phyloP scores from a whole-genome alignment of 2,329 filamentous ascomycete genomes.

The Penicillium thymicola region DNA sequence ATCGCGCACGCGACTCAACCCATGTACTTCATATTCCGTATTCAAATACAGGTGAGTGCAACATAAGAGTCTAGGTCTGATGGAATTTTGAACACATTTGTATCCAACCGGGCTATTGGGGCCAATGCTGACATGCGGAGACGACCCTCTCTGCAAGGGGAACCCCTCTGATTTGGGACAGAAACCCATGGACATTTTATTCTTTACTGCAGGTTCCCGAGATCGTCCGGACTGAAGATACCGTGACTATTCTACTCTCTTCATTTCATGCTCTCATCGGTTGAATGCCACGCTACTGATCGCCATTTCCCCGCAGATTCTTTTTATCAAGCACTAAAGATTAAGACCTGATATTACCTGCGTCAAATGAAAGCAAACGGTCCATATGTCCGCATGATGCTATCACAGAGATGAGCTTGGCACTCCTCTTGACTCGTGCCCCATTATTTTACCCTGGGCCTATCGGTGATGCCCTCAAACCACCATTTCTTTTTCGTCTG shows the following conservation, averaged over 20 bases:
- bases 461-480: background rate
- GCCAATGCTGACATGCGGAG: slow-evolving; percentile 1
- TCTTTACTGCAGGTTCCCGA: slow-evolving; percentile 17
- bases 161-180: slow-evolving; percentile 15
- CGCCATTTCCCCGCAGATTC: slow-evolving; percentile 15
- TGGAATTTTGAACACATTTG: background rate
- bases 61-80: background rate
- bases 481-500: background rate
- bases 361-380: background rate
- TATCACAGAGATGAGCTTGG: slow-evolving; percentile 15
- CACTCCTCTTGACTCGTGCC: slow-evolving; percentile 7
- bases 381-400: slow-evolving; percentile 19
- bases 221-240: background rate
- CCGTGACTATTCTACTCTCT: background rate
- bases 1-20: slow-evolving; percentile 2
- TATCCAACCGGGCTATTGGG: background rate
- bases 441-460: background rate
- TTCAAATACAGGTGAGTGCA: background rate
- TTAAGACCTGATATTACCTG: slow-evolving; percentile 2
- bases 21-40: background rate
- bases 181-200: slow-evolving; percentile 4
- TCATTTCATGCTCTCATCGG: background rate
- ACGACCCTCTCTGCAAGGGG: slow-evolving; percentile 20
- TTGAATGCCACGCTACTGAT: slow-evolving; percentile 15
- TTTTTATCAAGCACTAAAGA: slow-evolving; percentile 1